These are phyloP conservation scores for Ceriops tagal DNA, from an alignment of 345 rosid genomes.

Conservation along the genomic window DNA sequence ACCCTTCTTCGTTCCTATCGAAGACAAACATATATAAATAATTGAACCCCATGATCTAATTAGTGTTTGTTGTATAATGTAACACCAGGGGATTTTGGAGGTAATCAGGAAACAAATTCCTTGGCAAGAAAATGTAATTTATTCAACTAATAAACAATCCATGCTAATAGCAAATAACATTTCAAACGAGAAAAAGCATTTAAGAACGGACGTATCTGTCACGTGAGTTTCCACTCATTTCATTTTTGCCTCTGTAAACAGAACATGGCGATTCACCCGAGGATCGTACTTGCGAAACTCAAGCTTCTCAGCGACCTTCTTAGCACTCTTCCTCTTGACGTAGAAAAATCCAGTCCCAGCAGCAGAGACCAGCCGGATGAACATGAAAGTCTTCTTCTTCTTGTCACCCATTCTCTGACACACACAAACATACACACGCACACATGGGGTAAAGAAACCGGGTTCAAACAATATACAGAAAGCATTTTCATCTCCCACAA, in stretches of 20 bases:
- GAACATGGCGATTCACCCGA: slow-evolving; percentile 84
- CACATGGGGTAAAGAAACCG: no score
- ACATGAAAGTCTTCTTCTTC: slow-evolving; percentile 86
- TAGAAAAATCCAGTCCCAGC: slow-evolving; percentile 98
- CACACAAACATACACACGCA: no score
- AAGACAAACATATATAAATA: no score
- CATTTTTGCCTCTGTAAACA: slow-evolving; percentile 91
- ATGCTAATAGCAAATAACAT: background rate
- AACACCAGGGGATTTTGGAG: no score
- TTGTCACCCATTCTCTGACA: slow-evolving; percentile 67
- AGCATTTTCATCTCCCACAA: no score
- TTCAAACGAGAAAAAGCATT: background rate
- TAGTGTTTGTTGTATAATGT: no score
- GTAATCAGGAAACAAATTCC: no score
- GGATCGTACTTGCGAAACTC: slow-evolving; percentile 95
- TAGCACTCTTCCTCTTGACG: slow-evolving; percentile 85
- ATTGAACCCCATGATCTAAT: no score
- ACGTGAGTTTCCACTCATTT: slow-evolving; percentile 40
- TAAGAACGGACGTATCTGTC: background rate
- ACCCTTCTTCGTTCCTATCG: no score
- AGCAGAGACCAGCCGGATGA: slow-evolving; percentile 84
- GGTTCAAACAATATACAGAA: no score
- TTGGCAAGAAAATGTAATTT: no score
- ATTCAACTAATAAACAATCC: no score
- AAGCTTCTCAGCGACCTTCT: slow-evolving; percentile 72